Evolutionary conservation across 2,329 filamentous ascomycete species (phyloP).

Genomic region (Xylaria sp.): DNA sequence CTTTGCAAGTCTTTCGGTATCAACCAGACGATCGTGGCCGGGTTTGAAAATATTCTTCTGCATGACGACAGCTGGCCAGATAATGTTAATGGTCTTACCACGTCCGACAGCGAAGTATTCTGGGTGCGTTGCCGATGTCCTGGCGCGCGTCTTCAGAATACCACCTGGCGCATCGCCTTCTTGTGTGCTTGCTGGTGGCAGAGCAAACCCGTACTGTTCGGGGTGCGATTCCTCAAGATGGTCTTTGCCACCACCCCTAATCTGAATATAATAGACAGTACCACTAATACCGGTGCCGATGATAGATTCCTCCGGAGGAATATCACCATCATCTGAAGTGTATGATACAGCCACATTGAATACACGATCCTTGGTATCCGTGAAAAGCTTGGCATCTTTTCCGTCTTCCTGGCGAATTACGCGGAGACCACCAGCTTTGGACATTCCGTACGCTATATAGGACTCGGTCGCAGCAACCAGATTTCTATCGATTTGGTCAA

Average conservation of each 20-base stretch:
- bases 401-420: constrained; percentile 95
- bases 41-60: constrained; percentile 68
- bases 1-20: constrained; percentile 85
- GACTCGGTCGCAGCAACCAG: constrained; percentile 86
- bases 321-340: constrained; percentile 61
- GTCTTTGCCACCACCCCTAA: constrained; percentile 78
- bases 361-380: constrained; percentile 87
- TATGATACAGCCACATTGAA: constrained; percentile 90
- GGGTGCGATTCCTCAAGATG: constrained; percentile 78
- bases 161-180: constrained; percentile 92
- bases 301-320: constrained; percentile 75
- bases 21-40: constrained; percentile 71
- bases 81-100: constrained; percentile 93
- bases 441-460: constrained; percentile 93
- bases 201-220: constrained; percentile 84
- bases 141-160: constrained; percentile 92
- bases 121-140: constrained; percentile 84
- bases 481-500: constrained; percentile 95
- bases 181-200: constrained; percentile 83
- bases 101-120: constrained; percentile 95
- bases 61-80: constrained; percentile 71
- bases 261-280: constrained; percentile 92
- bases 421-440: constrained; percentile 88
- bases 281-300: constrained; percentile 94
- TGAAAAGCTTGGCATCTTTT: constrained; percentile 88